Percentiles rank a stretch among this genome's conserved stretches.
Evolutionary conservation across 805 yeast genomes (phyloP).

Genomic region (Saccharomycopsis babjevae): DNA sequence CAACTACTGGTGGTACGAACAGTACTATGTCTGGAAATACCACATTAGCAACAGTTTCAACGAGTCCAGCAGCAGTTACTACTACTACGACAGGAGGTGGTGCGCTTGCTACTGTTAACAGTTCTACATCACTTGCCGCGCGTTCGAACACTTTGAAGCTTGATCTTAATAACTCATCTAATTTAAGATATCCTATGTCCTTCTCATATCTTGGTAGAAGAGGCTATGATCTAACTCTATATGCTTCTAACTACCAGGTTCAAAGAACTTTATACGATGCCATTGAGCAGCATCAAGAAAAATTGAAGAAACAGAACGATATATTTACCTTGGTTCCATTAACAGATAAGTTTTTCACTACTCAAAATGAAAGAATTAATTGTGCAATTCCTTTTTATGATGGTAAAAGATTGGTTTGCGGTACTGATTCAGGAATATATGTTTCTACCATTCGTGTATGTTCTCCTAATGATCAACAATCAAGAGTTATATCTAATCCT

Average conservation of each 20-base stretch:
- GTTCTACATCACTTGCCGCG: conserved; percentile 5
- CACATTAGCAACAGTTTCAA: not conserved
- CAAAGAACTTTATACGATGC: conserved; percentile 76
- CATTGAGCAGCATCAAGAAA: conserved; percentile 68
- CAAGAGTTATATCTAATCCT: conserved; percentile 57
- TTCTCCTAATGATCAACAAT: conserved; percentile 41
- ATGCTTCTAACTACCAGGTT: conserved; percentile 26
- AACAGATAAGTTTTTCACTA: conserved; percentile 66
- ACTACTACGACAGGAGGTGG: not conserved
- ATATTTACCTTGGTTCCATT: conserved; percentile 70
- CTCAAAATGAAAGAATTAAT: conserved; percentile 59
- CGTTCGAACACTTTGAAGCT: conserved; percentile 11
- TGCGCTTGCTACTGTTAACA: not conserved
- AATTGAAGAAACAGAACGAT: conserved; percentile 60
- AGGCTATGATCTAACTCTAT: conserved; percentile 18
- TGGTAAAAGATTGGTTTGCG: conserved; percentile 80
- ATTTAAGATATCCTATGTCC: conserved; percentile 10
- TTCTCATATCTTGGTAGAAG: conserved; percentile 18
- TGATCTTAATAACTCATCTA: not conserved
- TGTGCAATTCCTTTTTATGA: conserved; percentile 94
- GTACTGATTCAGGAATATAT: conserved; percentile 87
- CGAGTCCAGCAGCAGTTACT: not conserved
- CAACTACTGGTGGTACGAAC: not conserved
- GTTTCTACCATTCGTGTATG: conserved; percentile 51
- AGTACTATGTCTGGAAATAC: not conserved